These are phyloP conservation scores for Botrytis tulipae DNA, from an alignment of 2,329 filamentous ascomycete genomes.

Conservation along the genomic window DNA sequence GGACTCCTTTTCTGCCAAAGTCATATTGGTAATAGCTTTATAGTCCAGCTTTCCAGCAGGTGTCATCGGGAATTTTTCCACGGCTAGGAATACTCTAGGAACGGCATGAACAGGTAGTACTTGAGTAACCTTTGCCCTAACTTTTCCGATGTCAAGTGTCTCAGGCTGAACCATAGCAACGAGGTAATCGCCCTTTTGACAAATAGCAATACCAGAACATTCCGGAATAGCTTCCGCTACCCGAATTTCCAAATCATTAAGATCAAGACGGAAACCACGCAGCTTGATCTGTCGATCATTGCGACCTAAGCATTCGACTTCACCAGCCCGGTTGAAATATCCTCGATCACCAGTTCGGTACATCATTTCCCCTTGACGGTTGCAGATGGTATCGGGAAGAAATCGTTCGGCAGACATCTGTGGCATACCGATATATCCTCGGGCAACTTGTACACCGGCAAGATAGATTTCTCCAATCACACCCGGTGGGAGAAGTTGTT, in stretches of 20 bases:
- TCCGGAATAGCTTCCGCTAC: constrained; percentile 26
- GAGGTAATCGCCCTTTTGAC: constrained; percentile 32
- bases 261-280: constrained; percentile 42
- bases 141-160: constrained; percentile 8
- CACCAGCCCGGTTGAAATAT: constrained; percentile 40
- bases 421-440: constrained; percentile 43
- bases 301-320: constrained; percentile 43
- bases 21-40: constrained; percentile 29
- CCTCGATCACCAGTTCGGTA: constrained; percentile 46
- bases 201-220: constrained; percentile 33
- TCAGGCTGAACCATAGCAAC: constrained; percentile 36
- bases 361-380: constrained; percentile 35
- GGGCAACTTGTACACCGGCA: constrained; percentile 45
- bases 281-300: constrained; percentile 45
- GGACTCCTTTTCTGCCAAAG: background rate
- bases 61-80: constrained; percentile 38
- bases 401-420: constrained; percentile 38
- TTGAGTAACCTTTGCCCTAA: constrained; percentile 20
- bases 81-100: constrained; percentile 32
- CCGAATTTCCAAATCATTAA: constrained; percentile 42
- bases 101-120: constrained; percentile 34
- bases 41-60: constrained; percentile 40
- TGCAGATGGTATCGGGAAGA: constrained; percentile 36
- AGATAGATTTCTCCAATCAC: constrained; percentile 45
- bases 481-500: constrained; percentile 38